Base-by-base conservation (phyloP, 1,284 basidiomycete genomes). In the Puccinia sorghi region DNA sequence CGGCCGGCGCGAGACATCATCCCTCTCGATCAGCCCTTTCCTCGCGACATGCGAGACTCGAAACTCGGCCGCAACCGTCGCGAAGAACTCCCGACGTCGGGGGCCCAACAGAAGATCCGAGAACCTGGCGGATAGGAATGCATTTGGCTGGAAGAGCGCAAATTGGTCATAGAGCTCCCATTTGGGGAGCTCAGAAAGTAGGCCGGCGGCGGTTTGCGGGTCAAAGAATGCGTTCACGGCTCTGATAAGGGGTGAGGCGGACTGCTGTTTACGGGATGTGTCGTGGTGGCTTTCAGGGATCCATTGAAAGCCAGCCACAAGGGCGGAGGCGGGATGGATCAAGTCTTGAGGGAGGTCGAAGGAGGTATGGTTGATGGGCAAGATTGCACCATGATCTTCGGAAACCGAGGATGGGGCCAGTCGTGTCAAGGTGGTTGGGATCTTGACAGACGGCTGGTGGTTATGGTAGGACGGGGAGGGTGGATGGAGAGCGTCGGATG, bases 151-250 rank as follows among this genome's bases (percentile, higher is more conserved):
- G 54, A 76, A 76, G 39, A 76, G 48, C 17, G 69, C 0, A n/a
- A 76, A 67, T 52, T 76, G 39, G 37, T 76, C 61, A 54, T 76
- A 76, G 7, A 46, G 27, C 27, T 76, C 74, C 74, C 74, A 76
- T 25, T 25, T 67, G 2, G 74, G 74, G 2, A 67, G 63, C 20
- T 64, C 43, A 13, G 22, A 6, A 2, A 52, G 3, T 22, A 74
- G 9, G 7, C n/a, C 12, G 8, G n/a, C 7, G 3, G 59, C 20
- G 13, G 7, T 12, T 50, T 64, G 41, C 4, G 41, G 6, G 20
- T n/a, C 46, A 13, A 63, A 52, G 32, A 59, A 73, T 7, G 6
- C 11, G 22, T 73, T 3, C 22, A 64, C 15, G 7, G 32, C 72
- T 50, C 72, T 41, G 12, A 50, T 6, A 1, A 74, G 25, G 17